Conservation (phyloP, 2,329 filamentous ascomycete species). For the Fusarium napiforme region DNA sequence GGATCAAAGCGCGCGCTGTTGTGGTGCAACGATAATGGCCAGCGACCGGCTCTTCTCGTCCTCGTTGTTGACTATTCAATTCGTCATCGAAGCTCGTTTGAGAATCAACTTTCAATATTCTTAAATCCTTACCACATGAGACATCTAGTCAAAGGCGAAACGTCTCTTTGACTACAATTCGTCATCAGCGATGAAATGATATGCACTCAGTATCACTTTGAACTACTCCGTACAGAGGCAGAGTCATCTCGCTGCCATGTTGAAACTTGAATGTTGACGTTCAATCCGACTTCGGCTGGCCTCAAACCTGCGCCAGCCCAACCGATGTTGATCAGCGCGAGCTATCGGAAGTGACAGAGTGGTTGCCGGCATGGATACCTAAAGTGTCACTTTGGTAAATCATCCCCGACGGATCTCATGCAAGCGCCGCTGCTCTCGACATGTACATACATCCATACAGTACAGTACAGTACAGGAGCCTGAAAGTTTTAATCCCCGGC, state of each 20-base stretch:
- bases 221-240: background rate
- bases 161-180: background rate
- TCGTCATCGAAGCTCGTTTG: background rate
- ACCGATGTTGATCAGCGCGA: constrained; percentile 33
- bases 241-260: background rate
- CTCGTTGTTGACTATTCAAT: background rate
- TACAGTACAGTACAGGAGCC: background rate
- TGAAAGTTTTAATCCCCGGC: constrained; percentile 10
- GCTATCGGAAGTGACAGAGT: constrained; percentile 37
- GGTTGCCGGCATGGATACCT: constrained; percentile 30
- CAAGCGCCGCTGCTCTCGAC: constrained; percentile 21
- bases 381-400: constrained; percentile 35
- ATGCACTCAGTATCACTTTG: background rate
- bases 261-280: background rate
- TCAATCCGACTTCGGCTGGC: constrained; percentile 28
- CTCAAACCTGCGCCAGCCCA: constrained; percentile 33
- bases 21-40: background rate
- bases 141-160: background rate
- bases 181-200: constrained; percentile 2
- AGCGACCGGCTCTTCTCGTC: background rate
- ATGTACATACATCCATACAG: background rate
- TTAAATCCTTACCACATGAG: constrained; percentile 1
- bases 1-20: background rate
- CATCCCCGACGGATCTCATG: constrained; percentile 41
- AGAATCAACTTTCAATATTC: background rate